Evolutionary conservation across 2,329 filamentous ascomycete species (phyloP), one percentile per base, ranked within the genome.

Genomic region (Pseudocercospora musae): DNA sequence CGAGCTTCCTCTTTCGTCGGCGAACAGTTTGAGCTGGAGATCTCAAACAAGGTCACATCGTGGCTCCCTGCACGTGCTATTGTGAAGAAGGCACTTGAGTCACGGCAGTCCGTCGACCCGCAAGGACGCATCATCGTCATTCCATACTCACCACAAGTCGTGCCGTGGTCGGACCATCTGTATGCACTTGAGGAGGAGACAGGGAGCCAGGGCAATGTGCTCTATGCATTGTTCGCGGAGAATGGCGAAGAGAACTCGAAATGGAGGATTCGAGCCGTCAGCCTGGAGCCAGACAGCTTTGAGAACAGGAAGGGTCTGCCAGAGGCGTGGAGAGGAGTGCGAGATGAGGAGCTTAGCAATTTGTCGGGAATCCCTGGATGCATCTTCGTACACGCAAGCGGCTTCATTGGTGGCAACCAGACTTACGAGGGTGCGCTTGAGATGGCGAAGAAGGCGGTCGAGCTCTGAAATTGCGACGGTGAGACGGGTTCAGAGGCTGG

Each of bases 131-230:
- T 98, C 63, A 82, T 98, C 71, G 88, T 97, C 25, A 84, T 99
- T 11, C 76, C 77, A 3, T 70, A 72, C 57, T 65, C 66, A 60
- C 85, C 89, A 66, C 87, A 90, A 74, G 87, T 89, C 62, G 90
- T 94, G 64, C 94, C 94, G 1, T 98, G 95, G 95, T 95, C 96
- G 76, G 94, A 98, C 73, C 95, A 99, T 77, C 84, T 99, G 18
- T 98, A 96, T 80, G 87, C 85, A 18, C 85, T 98, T 27, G 95
- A 99, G 79, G 83, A 83, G 70, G 83, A 88, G 72, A 59, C 73
- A 69, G 71, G 68, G 72, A 72, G 76, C 64, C 64, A 78, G 27
- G 78, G 80, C 0, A 77, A 86, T 44, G 87, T 94, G 3, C 82
- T 93, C 56, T 98, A 97, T 74, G 93, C 96, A 13, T 81, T 98